Conservation (phyloP, 257 asterid species). For the Solanum lignicaule region DNA sequence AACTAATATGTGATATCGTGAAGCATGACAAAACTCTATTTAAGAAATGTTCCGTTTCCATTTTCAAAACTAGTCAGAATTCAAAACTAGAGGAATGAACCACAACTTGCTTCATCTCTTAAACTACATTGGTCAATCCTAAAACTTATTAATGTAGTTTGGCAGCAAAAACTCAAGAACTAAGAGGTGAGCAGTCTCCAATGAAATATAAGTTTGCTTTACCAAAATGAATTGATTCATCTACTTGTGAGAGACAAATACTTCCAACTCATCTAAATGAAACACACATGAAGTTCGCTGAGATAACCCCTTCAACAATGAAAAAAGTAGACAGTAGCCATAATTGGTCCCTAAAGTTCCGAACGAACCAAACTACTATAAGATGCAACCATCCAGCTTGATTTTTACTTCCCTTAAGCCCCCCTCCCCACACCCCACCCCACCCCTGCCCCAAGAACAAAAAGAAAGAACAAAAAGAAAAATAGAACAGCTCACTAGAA, state of each 20-base stretch:
- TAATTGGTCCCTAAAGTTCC: not conserved
- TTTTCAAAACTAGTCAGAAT: not conserved
- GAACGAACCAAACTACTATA: not conserved
- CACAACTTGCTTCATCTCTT: not conserved
- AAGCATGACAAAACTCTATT: not conserved
- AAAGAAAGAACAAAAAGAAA: not conserved
- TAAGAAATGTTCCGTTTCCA: not conserved
- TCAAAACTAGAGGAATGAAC: not conserved
- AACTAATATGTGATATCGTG: not conserved
- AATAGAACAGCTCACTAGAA: not conserved
- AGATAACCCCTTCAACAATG: not conserved
- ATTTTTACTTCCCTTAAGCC: not conserved
- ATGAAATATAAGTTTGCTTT: not conserved
- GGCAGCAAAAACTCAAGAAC: not conserved
- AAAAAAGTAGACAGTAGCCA: not conserved
- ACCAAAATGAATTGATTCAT: not conserved
- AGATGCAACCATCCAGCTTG: not conserved
- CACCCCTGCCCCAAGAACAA: not conserved
- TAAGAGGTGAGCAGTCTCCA: not conserved
- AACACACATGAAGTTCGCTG: not conserved
- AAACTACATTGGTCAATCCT: not conserved
- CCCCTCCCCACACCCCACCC: not conserved
- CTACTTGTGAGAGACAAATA: not conserved
- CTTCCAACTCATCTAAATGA: not conserved
- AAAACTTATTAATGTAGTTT: not conserved